phyloP scores from a whole-genome alignment of 108 stramenopile species.

The Skeletonema potamos region DNA sequence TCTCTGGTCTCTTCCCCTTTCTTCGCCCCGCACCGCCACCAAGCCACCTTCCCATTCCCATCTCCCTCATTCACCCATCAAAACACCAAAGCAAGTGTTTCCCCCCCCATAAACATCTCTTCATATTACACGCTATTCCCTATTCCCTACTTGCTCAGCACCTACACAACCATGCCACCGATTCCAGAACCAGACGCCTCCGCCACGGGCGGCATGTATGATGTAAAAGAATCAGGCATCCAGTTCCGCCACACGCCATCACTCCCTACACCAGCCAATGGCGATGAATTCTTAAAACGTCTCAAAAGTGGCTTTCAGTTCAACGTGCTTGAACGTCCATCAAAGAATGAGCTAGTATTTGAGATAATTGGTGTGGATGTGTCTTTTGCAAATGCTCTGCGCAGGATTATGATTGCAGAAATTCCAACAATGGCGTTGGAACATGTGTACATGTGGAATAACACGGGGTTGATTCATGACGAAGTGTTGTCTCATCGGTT shows the following conservation, averaged over 20 bases:
- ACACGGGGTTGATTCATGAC: slow-evolving; percentile 90
- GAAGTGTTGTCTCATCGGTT: slow-evolving; percentile 95
- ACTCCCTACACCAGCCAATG: slow-evolving; percentile 47
- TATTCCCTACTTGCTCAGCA: background rate
- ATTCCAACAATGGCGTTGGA: slow-evolving; percentile 94
- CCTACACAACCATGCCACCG: background rate
- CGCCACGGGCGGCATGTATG: slow-evolving; percentile 53
- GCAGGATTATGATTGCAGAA: slow-evolving; percentile 94
- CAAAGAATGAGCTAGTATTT: slow-evolving; percentile 76
- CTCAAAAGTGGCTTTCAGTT: slow-evolving; percentile 49
- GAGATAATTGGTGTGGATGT: slow-evolving; percentile 90
- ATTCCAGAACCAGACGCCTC: background rate
- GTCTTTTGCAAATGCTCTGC: slow-evolving; percentile 93
- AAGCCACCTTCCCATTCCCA: no score
- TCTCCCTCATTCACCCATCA: no score
- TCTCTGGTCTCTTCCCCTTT: no score
- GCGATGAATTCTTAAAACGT: slow-evolving; percentile 57
- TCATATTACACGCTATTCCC: background rate
- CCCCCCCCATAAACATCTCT: no score
- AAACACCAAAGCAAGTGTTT: no score
- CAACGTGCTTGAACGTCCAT: slow-evolving; percentile 62
- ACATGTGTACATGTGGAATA: slow-evolving; percentile 91
- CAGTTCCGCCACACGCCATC: slow-evolving; percentile 60
- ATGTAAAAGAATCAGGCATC: slow-evolving; percentile 68
- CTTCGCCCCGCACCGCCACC: no score